Evolutionary conservation across 495 filamentous ascomycete genomes (phyloP).

Genomic region (Penicilliopsis zonata): DNA sequence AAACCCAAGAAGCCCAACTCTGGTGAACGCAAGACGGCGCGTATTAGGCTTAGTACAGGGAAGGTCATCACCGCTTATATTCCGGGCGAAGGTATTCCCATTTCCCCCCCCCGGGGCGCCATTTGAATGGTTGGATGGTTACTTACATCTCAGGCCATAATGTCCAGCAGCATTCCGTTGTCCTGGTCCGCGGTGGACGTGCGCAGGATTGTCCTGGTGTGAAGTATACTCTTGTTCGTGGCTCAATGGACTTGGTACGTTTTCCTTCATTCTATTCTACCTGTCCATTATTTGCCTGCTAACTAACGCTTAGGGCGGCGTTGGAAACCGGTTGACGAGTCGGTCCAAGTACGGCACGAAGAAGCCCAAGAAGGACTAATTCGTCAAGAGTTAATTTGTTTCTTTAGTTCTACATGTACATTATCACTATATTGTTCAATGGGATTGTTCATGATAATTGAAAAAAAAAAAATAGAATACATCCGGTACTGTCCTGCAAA

Average conservation of each 20-base stretch:
- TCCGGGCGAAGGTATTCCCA: conserved; percentile 84
- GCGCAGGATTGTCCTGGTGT: conserved; percentile 98
- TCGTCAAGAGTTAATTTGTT: not conserved
- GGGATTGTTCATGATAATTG: too few species aligned
- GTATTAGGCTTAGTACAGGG: conserved; percentile 78
- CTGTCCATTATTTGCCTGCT: conserved; percentile 6
- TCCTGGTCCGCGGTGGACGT: conserved; percentile 81
- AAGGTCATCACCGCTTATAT: conserved; percentile 85
- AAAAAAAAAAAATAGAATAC: too few species aligned
- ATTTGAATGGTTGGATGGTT: conserved; percentile 3
- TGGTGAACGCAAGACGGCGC: conserved; percentile 82
- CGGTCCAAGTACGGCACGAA: conserved; percentile 97
- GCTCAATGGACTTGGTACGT: conserved; percentile 88
- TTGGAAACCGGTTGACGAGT: conserved; percentile 66
- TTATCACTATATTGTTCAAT: too few species aligned
- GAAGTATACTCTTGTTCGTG: conserved; percentile 84
- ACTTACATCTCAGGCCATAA: conserved; percentile 61
- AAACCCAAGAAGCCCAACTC: conserved; percentile 99
- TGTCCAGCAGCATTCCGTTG: conserved; percentile 96
- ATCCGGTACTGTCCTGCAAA: too few species aligned
- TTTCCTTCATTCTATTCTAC: conserved; percentile 1
- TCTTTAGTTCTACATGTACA: too few species aligned
- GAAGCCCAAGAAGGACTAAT: conserved; percentile 69
- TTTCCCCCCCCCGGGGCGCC: too few species aligned
- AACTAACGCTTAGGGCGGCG: conserved; percentile 64